Conservation (phyloP, 106 monocot species). For the Amphibolis antarctica region DNA sequence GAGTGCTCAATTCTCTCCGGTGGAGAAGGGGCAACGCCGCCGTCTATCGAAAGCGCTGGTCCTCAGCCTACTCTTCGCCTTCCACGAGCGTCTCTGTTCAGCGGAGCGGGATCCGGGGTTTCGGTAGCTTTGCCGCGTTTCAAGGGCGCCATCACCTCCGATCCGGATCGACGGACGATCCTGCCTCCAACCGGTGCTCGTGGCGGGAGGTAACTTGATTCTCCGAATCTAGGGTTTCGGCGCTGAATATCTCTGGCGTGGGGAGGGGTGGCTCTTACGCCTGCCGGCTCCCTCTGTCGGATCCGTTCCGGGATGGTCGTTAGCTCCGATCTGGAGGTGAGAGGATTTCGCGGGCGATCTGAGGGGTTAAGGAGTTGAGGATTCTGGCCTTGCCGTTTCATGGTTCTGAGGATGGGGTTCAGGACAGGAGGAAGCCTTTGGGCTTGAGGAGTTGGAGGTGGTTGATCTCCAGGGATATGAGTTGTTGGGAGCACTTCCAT, state of each 20-base stretch:
- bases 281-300: not conserved
- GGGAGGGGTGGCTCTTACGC: too few relatives aligned
- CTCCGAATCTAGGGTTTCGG: conserved; percentile 17
- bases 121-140: conserved; percentile 15
- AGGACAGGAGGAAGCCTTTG: conserved; percentile 11
- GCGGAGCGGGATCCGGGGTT: not conserved
- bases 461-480: conserved; percentile 13
- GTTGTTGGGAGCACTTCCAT: conserved; percentile 33
- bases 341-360: conserved; percentile 11
- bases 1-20: not conserved
- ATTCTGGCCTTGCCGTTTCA: conserved; percentile 14
- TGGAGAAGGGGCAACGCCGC: conserved; percentile 14
- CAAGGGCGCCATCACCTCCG: conserved; percentile 12
- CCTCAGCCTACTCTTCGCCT: not conserved
- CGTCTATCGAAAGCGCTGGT: conserved; percentile 1
- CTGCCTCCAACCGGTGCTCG: conserved; percentile 10
- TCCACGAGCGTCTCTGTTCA: too few relatives aligned
- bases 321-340: conserved; percentile 5
- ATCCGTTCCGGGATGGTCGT: not conserved
- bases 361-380: conserved; percentile 9
- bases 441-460: conserved; percentile 9
- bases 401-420: conserved; percentile 10
- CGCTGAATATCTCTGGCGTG: conserved; percentile 11
- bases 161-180: conserved; percentile 13
- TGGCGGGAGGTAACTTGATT: conserved; percentile 22